Evolutionary conservation across 2,329 filamentous ascomycete species (phyloP), one percentile per base, ranked within the genome.

Genomic region (Chaetomium globosum): DNA sequence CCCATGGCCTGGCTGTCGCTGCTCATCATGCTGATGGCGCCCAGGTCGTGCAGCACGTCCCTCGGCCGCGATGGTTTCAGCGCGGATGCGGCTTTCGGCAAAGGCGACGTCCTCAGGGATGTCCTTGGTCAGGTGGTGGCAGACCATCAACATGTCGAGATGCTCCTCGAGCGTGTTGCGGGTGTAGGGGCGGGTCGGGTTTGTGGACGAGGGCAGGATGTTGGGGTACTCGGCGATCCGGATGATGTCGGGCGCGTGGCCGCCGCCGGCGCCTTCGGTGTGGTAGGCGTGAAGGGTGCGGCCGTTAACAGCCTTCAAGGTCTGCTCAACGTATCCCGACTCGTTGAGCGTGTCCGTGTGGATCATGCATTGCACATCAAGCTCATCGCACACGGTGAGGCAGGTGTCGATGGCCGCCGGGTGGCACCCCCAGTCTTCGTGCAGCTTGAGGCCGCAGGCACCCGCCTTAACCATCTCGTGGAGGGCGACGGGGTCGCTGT

Each of bases 81-180:
- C 92, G 65, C 94, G 90, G 77, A 98, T 98, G 48, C 94, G 91
- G 43, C 88, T 92, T 80, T 98, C 94, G 56, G 94, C 94, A 74
- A 98, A 98, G 1, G 93, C 93, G 16, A 98, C 90, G 75, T 98
- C 94, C 79, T 98, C 94, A 65, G 93, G 92, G 66, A 97, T 97
- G 77, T 97, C 89, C 77, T 91, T 92, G 60, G 89, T 93, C 10
- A 98, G 82, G 74, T 98, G 94, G 77, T 98, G 94, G 81, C 94
- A 98, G 46, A 97, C 92, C 94, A 97, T 97, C 55, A 97, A 81
- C 94, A 98, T 98, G 80, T 98, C 94, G 16, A 97, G 85, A 78
- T 98, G 94, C 78, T 98, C 94, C 74, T 97, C 94, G 0, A 98
- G 85, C 0, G 94, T 98, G 80, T 98, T 97, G 70, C 84, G 83